These are phyloP conservation scores for Mortierella sp. DNA, from an alignment of 371 early-diverging fungal genomes.

Conservation along the genomic window DNA sequence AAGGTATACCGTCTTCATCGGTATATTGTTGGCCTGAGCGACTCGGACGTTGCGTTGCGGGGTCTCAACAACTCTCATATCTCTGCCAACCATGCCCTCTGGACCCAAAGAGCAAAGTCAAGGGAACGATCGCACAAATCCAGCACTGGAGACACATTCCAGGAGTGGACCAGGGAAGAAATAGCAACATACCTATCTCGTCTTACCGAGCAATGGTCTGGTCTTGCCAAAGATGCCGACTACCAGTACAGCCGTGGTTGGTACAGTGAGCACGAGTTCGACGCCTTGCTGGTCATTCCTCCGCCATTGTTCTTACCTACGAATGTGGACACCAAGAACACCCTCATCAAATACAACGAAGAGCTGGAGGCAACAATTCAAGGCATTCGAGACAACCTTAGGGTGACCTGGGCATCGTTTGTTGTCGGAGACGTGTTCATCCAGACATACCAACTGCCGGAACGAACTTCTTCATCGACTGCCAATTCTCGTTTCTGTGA, in stretches of 20 bases:
- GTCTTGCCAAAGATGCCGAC: constrained; percentile 46
- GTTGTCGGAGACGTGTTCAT: constrained; percentile 45
- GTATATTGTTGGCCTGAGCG: constrained; percentile 70
- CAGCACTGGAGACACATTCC: not conserved
- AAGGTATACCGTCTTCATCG: constrained; percentile 74
- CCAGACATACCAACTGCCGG: constrained; percentile 43
- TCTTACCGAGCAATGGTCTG: constrained; percentile 50
- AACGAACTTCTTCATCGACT: constrained; percentile 22
- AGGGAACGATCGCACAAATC: constrained; percentile 22
- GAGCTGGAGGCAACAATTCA: constrained; percentile 25
- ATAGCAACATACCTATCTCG: constrained; percentile 30
- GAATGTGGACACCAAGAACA: constrained; percentile 43
- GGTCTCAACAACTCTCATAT: constrained; percentile 46
- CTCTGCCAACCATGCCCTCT: constrained; percentile 42
- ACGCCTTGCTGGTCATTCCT: constrained; percentile 49
- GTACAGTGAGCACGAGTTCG: constrained; percentile 62
- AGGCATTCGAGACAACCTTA: constrained; percentile 37
- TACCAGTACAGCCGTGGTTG: constrained; percentile 59
- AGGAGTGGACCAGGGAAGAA: constrained; percentile 27
- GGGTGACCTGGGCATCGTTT: constrained; percentile 55
- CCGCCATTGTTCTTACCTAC: constrained; percentile 48
- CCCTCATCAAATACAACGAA: constrained; percentile 43
- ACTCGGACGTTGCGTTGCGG: constrained; percentile 76
- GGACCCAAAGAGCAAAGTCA: constrained; percentile 39
- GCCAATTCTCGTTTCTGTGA: constrained; percentile 53